phyloP scores from a whole-genome alignment of 805 yeast species.

The Saturnispora zaruensis region DNA sequence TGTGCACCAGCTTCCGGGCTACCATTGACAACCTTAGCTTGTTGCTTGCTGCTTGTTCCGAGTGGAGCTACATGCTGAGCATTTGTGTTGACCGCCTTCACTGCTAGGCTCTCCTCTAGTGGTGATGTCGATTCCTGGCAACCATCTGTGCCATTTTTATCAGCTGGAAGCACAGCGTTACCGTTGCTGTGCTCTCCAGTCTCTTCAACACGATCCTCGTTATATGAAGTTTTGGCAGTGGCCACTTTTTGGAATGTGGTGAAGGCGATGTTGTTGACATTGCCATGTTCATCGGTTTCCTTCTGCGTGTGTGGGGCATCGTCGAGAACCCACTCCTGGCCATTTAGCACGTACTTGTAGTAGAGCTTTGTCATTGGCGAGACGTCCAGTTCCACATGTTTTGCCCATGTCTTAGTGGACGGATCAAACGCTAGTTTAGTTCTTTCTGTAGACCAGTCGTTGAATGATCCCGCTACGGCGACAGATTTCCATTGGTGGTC shows the following conservation, averaged over 20 bases:
- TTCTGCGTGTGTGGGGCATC: slow-evolving; percentile 9
- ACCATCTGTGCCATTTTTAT: background rate
- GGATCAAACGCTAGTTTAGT: slow-evolving; percentile 10
- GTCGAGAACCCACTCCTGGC: slow-evolving; percentile 23
- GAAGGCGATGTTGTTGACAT: slow-evolving; percentile 20
- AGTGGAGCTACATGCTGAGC: background rate
- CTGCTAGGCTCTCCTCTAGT: background rate
- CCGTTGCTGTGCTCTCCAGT: too few species aligned
- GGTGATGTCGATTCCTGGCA: background rate
- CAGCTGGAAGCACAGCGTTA: background rate
- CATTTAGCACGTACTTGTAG: slow-evolving; percentile 26
- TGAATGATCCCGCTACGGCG: slow-evolving; percentile 18
- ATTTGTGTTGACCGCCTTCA: background rate
- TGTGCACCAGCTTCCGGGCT: background rate
- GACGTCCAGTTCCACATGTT: background rate
- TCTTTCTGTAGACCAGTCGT: slow-evolving; percentile 13
- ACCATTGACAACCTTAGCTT: background rate
- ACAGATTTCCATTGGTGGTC: slow-evolving; percentile 5
- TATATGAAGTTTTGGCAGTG: too few species aligned
- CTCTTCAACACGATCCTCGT: too few species aligned
- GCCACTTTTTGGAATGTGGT: slow-evolving; percentile 4
- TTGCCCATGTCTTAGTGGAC: slow-evolving; percentile 5
- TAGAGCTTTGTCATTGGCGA: slow-evolving; percentile 12
- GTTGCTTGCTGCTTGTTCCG: background rate
- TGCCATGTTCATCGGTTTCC: slow-evolving; percentile 22